Evolutionary conservation across 75 land plant genomes (phyloP).

Genomic region (Cupressus sempervirens): DNA sequence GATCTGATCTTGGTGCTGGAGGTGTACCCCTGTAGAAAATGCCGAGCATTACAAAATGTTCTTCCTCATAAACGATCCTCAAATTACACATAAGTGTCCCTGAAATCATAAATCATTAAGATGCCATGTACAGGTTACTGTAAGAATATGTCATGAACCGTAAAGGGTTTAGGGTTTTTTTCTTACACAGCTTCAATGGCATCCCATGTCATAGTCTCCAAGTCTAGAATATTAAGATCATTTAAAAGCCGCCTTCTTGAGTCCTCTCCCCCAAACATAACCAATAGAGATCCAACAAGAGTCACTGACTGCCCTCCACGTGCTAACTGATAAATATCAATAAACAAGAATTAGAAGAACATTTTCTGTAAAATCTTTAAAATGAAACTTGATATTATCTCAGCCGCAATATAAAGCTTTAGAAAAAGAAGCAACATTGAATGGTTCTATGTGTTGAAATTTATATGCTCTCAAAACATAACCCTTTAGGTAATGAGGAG

Average conservation of each 20-base stretch:
- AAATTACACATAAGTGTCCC: neutral
- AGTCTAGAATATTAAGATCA: slow-evolving; percentile 87
- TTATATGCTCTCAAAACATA: neutral
- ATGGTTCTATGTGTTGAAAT: neutral
- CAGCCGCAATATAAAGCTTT: neutral
- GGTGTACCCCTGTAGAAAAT: slow-evolving; percentile 35
- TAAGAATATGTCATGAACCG: neutral
- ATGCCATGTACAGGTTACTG: slow-evolving; percentile 1
- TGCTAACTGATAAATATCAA: slow-evolving; percentile 48
- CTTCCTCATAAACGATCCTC: neutral
- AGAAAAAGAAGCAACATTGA: neutral
- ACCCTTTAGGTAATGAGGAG: neutral
- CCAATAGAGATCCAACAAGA: slow-evolving; percentile 64
- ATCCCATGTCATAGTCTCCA: slow-evolving; percentile 88
- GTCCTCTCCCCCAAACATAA: slow-evolving; percentile 98
- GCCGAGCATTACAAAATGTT: neutral
- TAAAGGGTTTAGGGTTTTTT: neutral
- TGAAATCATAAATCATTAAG: neutral
- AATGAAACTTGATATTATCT: neutral
- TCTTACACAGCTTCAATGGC: slow-evolving; percentile 65
- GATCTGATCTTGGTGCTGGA: slow-evolving; percentile 92
- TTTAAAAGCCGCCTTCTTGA: slow-evolving; percentile 56
- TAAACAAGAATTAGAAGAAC: neutral
- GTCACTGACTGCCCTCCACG: slow-evolving; percentile 89
- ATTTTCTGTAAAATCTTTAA: neutral